Percentiles rank a stretch among this genome's conserved stretches.
Conservation (phyloP, 2,329 filamentous ascomycete species). For the Cadophora luteo-olivacea region DNA sequence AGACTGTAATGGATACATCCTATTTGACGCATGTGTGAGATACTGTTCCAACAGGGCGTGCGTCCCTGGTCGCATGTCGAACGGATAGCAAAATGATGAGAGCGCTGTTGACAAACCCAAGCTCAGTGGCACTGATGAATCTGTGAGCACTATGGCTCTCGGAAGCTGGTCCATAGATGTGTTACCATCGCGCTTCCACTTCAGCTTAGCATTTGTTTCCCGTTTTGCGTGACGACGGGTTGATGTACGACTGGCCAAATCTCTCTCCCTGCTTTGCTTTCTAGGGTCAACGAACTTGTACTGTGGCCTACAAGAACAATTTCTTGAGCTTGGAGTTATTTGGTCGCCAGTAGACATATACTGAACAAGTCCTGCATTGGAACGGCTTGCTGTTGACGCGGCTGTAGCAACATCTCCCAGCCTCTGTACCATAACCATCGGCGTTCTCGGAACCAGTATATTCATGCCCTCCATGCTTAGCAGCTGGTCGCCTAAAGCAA, state of each 20-base stretch:
- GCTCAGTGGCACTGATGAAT: neutral
- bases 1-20: constrained; percentile 29
- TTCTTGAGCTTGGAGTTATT: neutral
- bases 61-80: neutral
- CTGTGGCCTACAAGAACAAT: neutral
- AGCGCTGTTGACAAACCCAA: neutral
- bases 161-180: neutral
- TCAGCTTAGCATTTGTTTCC: neutral
- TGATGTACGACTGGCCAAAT: neutral
- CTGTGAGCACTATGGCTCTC: neutral
- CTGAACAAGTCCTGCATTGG: neutral
- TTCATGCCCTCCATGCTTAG: neutral
- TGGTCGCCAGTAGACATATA: neutral
- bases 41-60: constrained; percentile 33
- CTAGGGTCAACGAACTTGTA: neutral
- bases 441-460: neutral
- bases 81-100: neutral
- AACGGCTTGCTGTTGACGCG: neutral
- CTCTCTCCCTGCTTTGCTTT: neutral
- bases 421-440: constrained; percentile 2
- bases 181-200: neutral
- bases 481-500: neutral
- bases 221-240: neutral
- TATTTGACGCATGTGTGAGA: constrained; percentile 26
- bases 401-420: neutral